A percentile compares a stretch with the other conserved stretches of the same genome.
Evolutionary conservation across 164 flowering plant species (phyloP).

Genomic region (Malania oleifera): DNA sequence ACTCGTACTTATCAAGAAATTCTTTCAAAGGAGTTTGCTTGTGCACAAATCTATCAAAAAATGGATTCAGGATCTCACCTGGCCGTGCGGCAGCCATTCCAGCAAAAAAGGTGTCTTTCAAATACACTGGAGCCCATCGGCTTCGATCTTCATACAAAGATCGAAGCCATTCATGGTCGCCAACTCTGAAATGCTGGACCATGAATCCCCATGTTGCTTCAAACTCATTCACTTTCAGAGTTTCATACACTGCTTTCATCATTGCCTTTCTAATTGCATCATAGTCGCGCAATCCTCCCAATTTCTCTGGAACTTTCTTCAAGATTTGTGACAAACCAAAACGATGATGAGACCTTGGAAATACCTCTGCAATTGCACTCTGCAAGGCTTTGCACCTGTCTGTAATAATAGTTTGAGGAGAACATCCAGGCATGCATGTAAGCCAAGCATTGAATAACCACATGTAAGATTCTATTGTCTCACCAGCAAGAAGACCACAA

Average conservation of each 20-base stretch:
- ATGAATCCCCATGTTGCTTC: not conserved
- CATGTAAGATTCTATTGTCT: slow-evolving; percentile 23
- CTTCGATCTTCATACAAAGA: not conserved
- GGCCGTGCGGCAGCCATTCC: not conserved
- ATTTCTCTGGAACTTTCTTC: not conserved
- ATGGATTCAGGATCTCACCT: not conserved
- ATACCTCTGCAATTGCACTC: not conserved
- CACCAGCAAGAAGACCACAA: slow-evolving; percentile 41
- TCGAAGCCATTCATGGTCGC: not conserved
- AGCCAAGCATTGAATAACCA: slow-evolving; percentile 4
- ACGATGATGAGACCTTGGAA: not conserved
- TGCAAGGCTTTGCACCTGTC: slow-evolving; percentile 1
- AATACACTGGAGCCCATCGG: not conserved
- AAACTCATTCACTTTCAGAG: not conserved
- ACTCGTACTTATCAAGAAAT: not conserved
- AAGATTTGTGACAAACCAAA: not conserved
- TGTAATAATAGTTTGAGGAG: slow-evolving; percentile 1
- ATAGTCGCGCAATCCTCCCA: not conserved
- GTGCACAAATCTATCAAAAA: not conserved
- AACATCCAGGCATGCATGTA: not conserved
- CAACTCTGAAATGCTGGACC: not conserved
- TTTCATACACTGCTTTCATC: not conserved
- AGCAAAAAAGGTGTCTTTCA: slow-evolving; percentile 1
- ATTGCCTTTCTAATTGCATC: not conserved
- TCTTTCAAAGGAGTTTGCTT: not conserved